Conservation (phyloP, 2,329 filamentous ascomycete genomes). For the Aspergillus phoenicis region DNA sequence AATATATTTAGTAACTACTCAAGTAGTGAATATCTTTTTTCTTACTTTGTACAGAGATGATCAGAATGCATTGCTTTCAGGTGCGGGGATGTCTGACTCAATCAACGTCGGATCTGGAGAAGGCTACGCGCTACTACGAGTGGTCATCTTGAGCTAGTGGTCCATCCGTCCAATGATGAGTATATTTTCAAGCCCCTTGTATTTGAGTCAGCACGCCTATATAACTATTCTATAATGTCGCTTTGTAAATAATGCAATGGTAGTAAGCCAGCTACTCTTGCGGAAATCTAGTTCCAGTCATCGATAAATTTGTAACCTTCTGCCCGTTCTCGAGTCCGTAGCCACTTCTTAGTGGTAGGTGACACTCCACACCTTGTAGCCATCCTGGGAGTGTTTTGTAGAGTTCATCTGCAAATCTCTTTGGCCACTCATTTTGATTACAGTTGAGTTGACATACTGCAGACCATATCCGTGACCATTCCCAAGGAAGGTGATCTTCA, state of each 20-base stretch:
- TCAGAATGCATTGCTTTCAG: too few relatives aligned
- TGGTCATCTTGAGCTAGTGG: too few relatives aligned
- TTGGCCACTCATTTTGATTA: conserved; percentile 4
- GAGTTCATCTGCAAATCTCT: conserved; percentile 14
- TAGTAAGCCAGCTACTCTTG: background rate
- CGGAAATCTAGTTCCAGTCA: background rate
- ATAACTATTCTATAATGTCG: background rate
- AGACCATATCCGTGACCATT: conserved; percentile 40
- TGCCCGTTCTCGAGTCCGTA: too few relatives aligned
- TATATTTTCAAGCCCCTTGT: too few relatives aligned
- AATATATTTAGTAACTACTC: too few relatives aligned
- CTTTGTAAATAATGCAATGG: background rate
- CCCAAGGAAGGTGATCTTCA: conserved; percentile 39
- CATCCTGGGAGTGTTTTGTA: conserved; percentile 6
- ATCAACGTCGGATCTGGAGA: too few relatives aligned
- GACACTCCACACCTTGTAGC: conserved; percentile 38
- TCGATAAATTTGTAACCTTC: background rate
- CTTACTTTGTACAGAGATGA: too few relatives aligned
- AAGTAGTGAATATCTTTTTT: too few relatives aligned
- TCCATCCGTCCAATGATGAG: too few relatives aligned
- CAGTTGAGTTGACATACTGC: conserved; percentile 27
- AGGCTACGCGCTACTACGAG: too few relatives aligned
- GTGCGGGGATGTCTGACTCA: too few relatives aligned
- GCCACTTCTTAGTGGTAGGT: conserved; percentile 30
- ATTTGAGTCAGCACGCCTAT: too few relatives aligned